phyloP scores from a whole-genome alignment of 371 early-diverging fungal genomes.

The Mucor lusitanicus region DNA sequence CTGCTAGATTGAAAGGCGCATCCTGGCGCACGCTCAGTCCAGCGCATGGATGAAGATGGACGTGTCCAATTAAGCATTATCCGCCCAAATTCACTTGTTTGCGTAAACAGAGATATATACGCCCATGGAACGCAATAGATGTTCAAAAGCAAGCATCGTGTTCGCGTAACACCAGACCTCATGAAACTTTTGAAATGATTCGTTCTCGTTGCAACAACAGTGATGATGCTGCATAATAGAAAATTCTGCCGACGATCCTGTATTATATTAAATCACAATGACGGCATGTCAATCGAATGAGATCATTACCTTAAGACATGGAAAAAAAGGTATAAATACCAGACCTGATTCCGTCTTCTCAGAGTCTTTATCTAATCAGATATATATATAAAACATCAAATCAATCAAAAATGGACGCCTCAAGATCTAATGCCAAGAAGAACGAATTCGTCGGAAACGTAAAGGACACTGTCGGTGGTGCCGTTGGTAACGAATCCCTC shows the following conservation, averaged over 20 bases:
- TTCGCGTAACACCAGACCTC: not conserved
- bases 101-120: not conserved
- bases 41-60: not conserved
- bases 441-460: constrained; percentile 42
- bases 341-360: not conserved
- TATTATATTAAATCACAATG: not conserved
- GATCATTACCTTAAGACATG: not conserved
- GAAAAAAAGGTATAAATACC: not conserved
- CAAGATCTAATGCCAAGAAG: constrained; percentile 25
- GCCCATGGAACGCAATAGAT: not conserved
- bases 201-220: not conserved
- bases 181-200: not conserved
- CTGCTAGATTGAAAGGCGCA: not conserved
- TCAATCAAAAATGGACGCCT: constrained; percentile 3
- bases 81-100: not conserved
- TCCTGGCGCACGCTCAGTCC: not conserved
- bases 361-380: not conserved
- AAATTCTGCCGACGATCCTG: not conserved
- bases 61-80: not conserved
- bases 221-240: not conserved
- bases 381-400: not conserved
- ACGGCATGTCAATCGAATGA: not conserved
- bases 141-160: not conserved
- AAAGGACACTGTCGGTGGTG: constrained; percentile 40
- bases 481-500: constrained; percentile 33